Percentiles rank a stretch among this genome's conserved stretches.
Evolutionary conservation across 176 grass and related monocot genomes (phyloP).

Genomic region (Eragrostis curvula): DNA sequence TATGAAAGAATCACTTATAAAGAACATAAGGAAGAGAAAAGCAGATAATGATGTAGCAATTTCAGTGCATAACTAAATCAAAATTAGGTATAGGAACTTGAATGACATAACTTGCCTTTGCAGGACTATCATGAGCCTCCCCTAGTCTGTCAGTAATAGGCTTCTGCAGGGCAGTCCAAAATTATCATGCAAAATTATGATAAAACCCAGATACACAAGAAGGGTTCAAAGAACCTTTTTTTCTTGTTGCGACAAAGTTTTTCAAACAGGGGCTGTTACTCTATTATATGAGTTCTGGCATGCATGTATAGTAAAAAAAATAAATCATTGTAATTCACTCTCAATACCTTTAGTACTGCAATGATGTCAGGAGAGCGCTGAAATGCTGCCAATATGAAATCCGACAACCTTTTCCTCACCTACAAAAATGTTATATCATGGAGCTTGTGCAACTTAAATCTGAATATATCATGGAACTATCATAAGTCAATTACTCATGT

Average conservation of each 20-base stretch:
- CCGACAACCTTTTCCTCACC: conserved; percentile 82
- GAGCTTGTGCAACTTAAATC: conserved; percentile 29
- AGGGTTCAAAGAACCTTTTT: background rate
- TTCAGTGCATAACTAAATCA: background rate
- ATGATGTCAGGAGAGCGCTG: conserved; percentile 78
- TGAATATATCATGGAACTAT: conserved; percentile 25
- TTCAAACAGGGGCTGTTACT: conserved; percentile 9
- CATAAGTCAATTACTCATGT: background rate
- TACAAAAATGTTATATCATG: conserved; percentile 46
- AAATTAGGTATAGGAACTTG: conserved; percentile 18
- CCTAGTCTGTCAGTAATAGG: conserved; percentile 90
- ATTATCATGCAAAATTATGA: conserved; percentile 27
- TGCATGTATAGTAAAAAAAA: conserved; percentile 10
- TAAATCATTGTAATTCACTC: conserved; percentile 13
- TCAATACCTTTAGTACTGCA: conserved; percentile 80
- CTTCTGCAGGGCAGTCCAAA: conserved; percentile 66
- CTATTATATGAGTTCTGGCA: conserved; percentile 18
- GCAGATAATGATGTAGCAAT: background rate
- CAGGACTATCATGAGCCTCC: conserved; percentile 82
- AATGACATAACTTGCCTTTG: conserved; percentile 63
- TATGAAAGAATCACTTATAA: conserved; percentile 2
- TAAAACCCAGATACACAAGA: conserved; percentile 11
- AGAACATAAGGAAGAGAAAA: conserved; percentile 4
- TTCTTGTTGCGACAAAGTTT: background rate
- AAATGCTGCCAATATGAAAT: conserved; percentile 88